These are phyloP conservation scores for Malus hybrid DNA, from an alignment of 331 rosid species.

Conservation along the genomic window DNA sequence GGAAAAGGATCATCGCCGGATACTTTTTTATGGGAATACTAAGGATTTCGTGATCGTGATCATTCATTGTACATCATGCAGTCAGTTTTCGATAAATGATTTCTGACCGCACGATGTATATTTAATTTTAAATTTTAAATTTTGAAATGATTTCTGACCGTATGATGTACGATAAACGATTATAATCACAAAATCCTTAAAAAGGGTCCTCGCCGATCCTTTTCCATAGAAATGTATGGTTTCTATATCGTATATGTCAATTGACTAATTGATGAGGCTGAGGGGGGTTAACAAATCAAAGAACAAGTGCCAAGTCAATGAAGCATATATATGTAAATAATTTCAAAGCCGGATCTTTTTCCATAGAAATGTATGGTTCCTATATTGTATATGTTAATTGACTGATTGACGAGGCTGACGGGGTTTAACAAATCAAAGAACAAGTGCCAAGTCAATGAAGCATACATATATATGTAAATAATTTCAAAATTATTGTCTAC, in stretches of 20 bases:
- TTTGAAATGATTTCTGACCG: fast-evolving
- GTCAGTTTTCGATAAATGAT: no score
- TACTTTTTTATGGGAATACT: no score
- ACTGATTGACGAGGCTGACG: background rate
- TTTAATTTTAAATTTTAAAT: no score
- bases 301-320: background rate
- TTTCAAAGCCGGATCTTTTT: background rate
- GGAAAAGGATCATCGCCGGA: no score
- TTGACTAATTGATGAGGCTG: background rate
- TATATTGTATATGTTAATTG: background rate
- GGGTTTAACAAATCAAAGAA: background rate
- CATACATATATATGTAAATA: background rate
- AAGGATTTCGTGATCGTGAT: no score
- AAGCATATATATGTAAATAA: background rate
- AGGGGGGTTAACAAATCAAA: background rate
- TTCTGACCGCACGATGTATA: fast-evolving
- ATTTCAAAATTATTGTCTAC: background rate
- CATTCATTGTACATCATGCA: fast-evolving
- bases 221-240: background rate
- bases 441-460: background rate
- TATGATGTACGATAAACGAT: no score
- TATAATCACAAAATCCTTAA: fast-evolving
- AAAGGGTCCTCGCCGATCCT: no score
- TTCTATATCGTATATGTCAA: background rate
- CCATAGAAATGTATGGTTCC: background rate